Evolutionary conservation across 257 asterid species (phyloP).

Genomic region (Solanum stenotomum): DNA sequence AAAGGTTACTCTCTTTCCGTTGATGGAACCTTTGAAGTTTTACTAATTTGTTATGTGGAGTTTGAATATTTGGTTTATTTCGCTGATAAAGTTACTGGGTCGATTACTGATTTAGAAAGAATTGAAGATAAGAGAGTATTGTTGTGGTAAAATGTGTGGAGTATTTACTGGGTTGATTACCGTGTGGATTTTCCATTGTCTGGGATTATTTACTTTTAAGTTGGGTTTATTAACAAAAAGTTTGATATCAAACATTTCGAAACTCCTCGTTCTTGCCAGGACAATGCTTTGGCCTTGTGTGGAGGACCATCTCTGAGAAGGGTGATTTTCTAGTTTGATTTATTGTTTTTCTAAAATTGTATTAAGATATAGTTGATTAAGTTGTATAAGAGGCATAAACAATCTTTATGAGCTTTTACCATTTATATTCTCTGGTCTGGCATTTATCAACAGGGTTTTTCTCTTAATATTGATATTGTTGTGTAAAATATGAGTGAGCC

Average conservation of each 20-base stretch:
- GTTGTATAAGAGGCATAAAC: neutral
- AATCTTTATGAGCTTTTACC: neutral
- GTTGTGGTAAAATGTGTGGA: constrained; percentile 64
- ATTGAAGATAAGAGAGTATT: constrained; percentile 67
- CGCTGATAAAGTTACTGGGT: constrained; percentile 57
- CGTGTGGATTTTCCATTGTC: constrained; percentile 82
- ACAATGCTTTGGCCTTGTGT: constrained; percentile 30
- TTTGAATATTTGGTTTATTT: constrained; percentile 80
- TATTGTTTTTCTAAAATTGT: neutral
- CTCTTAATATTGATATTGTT: neutral
- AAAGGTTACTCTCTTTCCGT: constrained; percentile 49
- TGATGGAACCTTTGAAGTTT: constrained; percentile 61
- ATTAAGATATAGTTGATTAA: neutral
- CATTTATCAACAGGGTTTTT: neutral
- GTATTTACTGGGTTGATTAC: no score
- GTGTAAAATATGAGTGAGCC: neutral
- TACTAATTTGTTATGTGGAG: constrained; percentile 44
- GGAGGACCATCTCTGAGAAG: constrained; percentile 19
- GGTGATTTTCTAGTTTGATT: neutral
- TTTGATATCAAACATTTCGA: constrained; percentile 66
- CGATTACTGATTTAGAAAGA: constrained; percentile 52
- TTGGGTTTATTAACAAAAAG: constrained; percentile 76
- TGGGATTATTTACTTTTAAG: constrained; percentile 64
- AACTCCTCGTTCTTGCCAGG: constrained; percentile 64
- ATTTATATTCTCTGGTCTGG: neutral